A percentile compares a stretch with the other conserved stretches of the same genome.
These are phyloP conservation scores for Isabelozyma pseudorhagii DNA, from an alignment of 805 yeast genomes.

Conservation along the genomic window DNA sequence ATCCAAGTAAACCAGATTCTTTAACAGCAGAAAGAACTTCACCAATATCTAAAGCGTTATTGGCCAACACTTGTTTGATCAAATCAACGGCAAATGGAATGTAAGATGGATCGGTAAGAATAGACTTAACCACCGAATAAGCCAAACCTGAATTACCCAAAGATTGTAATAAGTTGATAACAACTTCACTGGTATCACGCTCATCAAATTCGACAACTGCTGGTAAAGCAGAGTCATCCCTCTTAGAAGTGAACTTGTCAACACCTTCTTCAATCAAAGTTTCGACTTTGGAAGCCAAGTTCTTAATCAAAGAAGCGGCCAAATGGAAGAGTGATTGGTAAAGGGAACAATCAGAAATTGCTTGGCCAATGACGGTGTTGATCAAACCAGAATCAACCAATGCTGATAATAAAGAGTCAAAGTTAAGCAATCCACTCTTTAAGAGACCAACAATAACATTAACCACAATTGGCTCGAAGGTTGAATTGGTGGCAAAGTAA, in stretches of 20 bases:
- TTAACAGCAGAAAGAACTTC: slow-evolving; percentile 25
- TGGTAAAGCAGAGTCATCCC: slow-evolving; percentile 15
- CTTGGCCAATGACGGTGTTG: slow-evolving; percentile 28
- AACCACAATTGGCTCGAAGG: slow-evolving; percentile 26
- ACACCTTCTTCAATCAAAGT: slow-evolving; percentile 9
- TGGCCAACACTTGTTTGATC: slow-evolving; percentile 25
- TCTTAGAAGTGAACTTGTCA: slow-evolving; percentile 1
- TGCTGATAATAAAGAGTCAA: slow-evolving; percentile 35
- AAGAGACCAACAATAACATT: slow-evolving; percentile 24
- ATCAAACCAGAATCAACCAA: slow-evolving; percentile 43
- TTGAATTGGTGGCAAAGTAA: slow-evolving; percentile 28
- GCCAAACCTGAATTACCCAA: slow-evolving; percentile 43
- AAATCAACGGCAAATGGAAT: slow-evolving; percentile 37
- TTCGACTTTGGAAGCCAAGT: slow-evolving; percentile 27
- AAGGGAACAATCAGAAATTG: slow-evolving; percentile 36
- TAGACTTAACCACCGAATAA: slow-evolving; percentile 31
- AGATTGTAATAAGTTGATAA: slow-evolving; percentile 39
- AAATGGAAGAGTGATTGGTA: slow-evolving; percentile 37
- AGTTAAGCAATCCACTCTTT: slow-evolving; percentile 28
- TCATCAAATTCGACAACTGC: slow-evolving; percentile 5
- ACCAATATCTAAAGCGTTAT: slow-evolving; percentile 23
- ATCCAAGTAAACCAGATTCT: slow-evolving; percentile 36
- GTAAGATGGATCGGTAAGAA: slow-evolving; percentile 35
- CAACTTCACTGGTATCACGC: slow-evolving; percentile 15
- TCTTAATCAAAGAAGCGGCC: slow-evolving; percentile 26